Percentiles rank a stretch among this genome's conserved stretches.
phyloP scores from a whole-genome alignment of 2,329 filamentous ascomycete species.

The Metarhizium sp. region DNA sequence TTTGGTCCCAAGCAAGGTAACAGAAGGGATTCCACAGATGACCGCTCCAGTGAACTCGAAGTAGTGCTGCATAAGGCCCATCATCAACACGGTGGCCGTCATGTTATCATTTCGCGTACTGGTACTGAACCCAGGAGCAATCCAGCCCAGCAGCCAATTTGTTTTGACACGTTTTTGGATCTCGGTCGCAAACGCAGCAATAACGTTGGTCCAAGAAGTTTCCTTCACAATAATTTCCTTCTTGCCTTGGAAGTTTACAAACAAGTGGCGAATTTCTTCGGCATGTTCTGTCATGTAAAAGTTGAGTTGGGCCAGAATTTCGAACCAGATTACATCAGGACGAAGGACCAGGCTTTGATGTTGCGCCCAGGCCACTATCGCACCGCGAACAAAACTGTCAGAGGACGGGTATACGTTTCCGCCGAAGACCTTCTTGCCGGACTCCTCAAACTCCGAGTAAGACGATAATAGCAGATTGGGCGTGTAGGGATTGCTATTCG shows the following conservation, averaged over 20 bases:
- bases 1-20: constrained; percentile 29
- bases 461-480: constrained; percentile 21
- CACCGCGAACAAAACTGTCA: constrained; percentile 33
- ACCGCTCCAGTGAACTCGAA: constrained; percentile 27
- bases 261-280: constrained; percentile 33
- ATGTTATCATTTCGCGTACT: constrained; percentile 27
- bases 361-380: constrained; percentile 37
- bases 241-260: constrained; percentile 34
- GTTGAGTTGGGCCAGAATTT: constrained; percentile 41
- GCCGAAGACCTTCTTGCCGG: constrained; percentile 9
- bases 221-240: constrained; percentile 26
- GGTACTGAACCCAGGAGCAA: constrained; percentile 33
- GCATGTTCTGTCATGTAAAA: constrained; percentile 39
- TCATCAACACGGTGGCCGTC: constrained; percentile 33
- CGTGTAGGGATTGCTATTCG: constrained; percentile 10
- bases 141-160: constrained; percentile 31
- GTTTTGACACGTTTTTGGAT: constrained; percentile 30
- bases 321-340: constrained; percentile 47
- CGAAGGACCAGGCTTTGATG: constrained; percentile 40
- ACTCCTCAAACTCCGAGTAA: constrained; percentile 11
- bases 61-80: constrained; percentile 32
- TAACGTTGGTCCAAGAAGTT: constrained; percentile 15
- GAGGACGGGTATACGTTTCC: constrained; percentile 20
- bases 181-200: constrained; percentile 26
- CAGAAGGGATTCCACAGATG: constrained; percentile 32